These are phyloP conservation scores for Metschnikowia shivogae DNA, from an alignment of 805 yeast species.

Conservation along the genomic window DNA sequence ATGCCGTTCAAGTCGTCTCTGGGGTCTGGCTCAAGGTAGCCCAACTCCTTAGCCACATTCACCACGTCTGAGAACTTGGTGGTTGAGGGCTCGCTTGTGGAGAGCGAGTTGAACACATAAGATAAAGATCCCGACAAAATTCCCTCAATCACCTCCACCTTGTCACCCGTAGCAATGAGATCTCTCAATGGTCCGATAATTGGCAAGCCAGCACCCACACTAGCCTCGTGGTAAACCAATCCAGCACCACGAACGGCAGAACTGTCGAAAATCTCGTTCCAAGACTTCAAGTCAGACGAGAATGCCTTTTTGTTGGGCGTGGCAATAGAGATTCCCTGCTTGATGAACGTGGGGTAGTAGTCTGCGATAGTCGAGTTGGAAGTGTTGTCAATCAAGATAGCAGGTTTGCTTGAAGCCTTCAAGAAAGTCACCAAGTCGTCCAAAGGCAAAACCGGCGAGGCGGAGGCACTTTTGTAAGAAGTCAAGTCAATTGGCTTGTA, in stretches of 20 bases:
- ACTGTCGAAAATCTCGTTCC: slow-evolving; percentile 68
- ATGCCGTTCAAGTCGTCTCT: slow-evolving; percentile 97
- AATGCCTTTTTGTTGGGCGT: slow-evolving; percentile 99
- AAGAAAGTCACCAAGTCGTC: slow-evolving; percentile 60
- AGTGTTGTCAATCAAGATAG: slow-evolving; percentile 90
- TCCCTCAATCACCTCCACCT: slow-evolving; percentile 88
- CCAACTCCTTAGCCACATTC: slow-evolving; percentile 78
- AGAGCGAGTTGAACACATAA: slow-evolving; percentile 90
- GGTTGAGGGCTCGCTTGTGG: slow-evolving; percentile 56
- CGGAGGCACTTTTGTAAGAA: slow-evolving; percentile 47
- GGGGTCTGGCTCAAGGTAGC: slow-evolving; percentile 99
- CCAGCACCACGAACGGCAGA: slow-evolving; percentile 55
- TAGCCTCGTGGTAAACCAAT: slow-evolving; percentile 94
- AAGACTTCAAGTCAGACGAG: slow-evolving; percentile 65
- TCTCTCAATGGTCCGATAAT: slow-evolving; percentile 85
- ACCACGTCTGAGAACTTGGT: slow-evolving; percentile 88
- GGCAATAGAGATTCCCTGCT: slow-evolving; percentile 83
- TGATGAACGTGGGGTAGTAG: slow-evolving; percentile 69
- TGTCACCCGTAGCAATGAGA: slow-evolving; percentile 87
- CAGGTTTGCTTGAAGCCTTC: slow-evolving; percentile 64
- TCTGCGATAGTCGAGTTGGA: slow-evolving; percentile 76
- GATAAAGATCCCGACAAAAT: slow-evolving; percentile 95
- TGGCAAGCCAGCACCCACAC: slow-evolving; percentile 98
- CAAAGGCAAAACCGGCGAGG: slow-evolving; percentile 49
- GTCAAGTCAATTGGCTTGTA: slow-evolving; percentile 67